A percentile compares a stretch with the other conserved stretches of the same genome.
phyloP scores from a whole-genome alignment of 116 monocot species.

The Zostera marina region DNA sequence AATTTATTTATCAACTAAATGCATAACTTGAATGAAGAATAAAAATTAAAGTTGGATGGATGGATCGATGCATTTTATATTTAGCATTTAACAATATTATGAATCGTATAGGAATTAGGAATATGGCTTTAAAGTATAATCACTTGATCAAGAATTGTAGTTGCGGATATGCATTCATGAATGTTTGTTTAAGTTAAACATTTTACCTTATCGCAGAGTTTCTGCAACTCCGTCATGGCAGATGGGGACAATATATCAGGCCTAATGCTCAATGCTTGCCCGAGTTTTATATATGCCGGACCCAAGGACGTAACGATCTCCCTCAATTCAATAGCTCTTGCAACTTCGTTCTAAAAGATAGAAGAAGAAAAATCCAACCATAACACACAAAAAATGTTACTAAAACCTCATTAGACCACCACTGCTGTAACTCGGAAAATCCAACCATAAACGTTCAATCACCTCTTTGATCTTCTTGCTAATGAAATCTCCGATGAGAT shows the following conservation, averaged over 20 bases:
- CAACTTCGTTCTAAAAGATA: conserved; percentile 69
- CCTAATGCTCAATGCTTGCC: conserved; percentile 94
- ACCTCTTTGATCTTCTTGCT: conserved; percentile 95
- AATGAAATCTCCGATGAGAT: conserved; percentile 58
- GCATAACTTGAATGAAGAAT: too few relatives aligned
- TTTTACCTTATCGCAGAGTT: conserved; percentile 98
- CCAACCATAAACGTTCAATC: background rate
- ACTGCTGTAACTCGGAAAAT: too few relatives aligned
- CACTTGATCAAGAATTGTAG: too few relatives aligned
- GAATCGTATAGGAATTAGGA: too few relatives aligned
- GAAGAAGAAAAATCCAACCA: background rate
- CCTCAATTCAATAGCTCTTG: conserved; percentile 89
- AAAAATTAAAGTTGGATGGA: too few relatives aligned
- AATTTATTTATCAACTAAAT: too few relatives aligned
- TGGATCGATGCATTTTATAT: too few relatives aligned
- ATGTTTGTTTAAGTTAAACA: background rate
- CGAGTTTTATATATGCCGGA: conserved; percentile 99
- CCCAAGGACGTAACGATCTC: conserved; percentile 99
- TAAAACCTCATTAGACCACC: background rate
- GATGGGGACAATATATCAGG: conserved; percentile 98
- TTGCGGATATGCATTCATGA: too few relatives aligned
- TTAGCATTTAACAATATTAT: too few relatives aligned
- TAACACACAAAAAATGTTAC: background rate
- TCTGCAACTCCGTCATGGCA: conserved; percentile 98
- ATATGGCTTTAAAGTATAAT: too few relatives aligned